phyloP scores from a whole-genome alignment of 371 early-diverging fungal genomes.

The Mortierella sp. region DNA sequence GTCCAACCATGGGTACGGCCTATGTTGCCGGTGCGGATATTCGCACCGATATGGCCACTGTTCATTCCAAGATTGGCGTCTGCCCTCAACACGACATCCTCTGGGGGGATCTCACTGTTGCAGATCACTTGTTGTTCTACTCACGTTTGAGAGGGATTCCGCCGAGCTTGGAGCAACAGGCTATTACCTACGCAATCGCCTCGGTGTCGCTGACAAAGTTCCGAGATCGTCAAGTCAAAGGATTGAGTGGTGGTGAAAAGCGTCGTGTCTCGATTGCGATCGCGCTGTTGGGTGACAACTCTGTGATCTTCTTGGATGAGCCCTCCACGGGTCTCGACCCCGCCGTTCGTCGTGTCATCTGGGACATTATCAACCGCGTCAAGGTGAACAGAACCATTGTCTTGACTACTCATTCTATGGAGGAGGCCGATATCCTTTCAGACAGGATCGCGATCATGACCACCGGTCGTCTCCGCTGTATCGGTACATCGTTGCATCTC shows the following conservation, averaged over 20 bases:
- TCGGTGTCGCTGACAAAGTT: conserved; percentile 63
- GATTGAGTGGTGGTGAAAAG: conserved; percentile 66
- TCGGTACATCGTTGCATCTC: conserved; percentile 65
- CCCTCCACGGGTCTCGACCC: conserved; percentile 74
- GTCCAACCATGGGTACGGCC: conserved; percentile 68
- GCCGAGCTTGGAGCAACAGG: conserved; percentile 57
- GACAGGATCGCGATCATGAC: conserved; percentile 76
- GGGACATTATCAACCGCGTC: conserved; percentile 72
- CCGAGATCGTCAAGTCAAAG: conserved; percentile 62
- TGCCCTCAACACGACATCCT: conserved; percentile 84
- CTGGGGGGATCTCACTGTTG: conserved; percentile 80
- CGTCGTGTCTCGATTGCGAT: conserved; percentile 65
- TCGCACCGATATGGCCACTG: conserved; percentile 59
- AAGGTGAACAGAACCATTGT: conserved; percentile 68
- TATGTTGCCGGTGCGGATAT: conserved; percentile 71
- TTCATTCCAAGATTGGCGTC: conserved; percentile 73
- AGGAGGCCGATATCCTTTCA: conserved; percentile 76
- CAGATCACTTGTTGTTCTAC: conserved; percentile 78
- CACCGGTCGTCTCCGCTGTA: conserved; percentile 69
- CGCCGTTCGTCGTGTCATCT: conserved; percentile 73
- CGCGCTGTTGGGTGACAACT: conserved; percentile 58
- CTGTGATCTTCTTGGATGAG: conserved; percentile 66
- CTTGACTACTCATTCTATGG: conserved; percentile 78
- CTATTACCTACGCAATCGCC: conserved; percentile 58
- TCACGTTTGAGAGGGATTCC: conserved; percentile 74